Conservation (phyloP, 2,329 filamentous ascomycete species). For the Rutstroemia sp. region DNA sequence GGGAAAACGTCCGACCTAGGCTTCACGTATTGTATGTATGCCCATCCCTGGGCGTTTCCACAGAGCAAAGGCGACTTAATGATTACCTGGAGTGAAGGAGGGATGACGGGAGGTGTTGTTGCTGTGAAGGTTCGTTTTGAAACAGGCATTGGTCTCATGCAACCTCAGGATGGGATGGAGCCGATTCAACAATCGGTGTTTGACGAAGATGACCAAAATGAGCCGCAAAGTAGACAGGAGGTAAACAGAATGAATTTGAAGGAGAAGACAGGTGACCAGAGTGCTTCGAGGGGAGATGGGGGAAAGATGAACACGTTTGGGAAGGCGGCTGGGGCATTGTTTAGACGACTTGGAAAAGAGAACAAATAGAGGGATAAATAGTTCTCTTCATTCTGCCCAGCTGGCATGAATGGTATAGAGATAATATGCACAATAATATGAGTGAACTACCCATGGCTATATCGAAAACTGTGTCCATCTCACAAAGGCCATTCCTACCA, state of each 20-base stretch:
- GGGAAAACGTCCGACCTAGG: neutral
- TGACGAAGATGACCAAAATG: neutral
- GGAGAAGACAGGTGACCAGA: neutral
- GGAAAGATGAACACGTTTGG: neutral
- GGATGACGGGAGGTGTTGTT: slow-evolving; percentile 14
- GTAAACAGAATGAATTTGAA: neutral
- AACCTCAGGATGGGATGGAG: neutral
- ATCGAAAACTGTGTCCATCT: too few species aligned
- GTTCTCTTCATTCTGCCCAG: too few species aligned
- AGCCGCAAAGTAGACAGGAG: neutral
- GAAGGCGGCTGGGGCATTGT: neutral
- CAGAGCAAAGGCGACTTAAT: slow-evolving; percentile 15
- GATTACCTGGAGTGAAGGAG: slow-evolving; percentile 19
- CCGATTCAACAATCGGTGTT: neutral
- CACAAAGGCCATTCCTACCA: too few species aligned
- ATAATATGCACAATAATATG: too few species aligned
- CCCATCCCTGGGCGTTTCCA: slow-evolving; percentile 19
- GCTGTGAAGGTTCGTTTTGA: slow-evolving; percentile 14
- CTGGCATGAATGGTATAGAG: neutral
- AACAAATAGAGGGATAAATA: neutral
- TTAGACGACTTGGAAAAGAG: neutral
- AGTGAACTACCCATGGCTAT: too few species aligned
- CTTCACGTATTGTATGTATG: slow-evolving; percentile 18
- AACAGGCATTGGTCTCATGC: slow-evolving; percentile 1
- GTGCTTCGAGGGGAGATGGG: neutral